Percentiles rank a stretch among this genome's conserved stretches.
These are phyloP conservation scores for Iris pallida DNA, from an alignment of 116 monocot species.

Conservation along the genomic window DNA sequence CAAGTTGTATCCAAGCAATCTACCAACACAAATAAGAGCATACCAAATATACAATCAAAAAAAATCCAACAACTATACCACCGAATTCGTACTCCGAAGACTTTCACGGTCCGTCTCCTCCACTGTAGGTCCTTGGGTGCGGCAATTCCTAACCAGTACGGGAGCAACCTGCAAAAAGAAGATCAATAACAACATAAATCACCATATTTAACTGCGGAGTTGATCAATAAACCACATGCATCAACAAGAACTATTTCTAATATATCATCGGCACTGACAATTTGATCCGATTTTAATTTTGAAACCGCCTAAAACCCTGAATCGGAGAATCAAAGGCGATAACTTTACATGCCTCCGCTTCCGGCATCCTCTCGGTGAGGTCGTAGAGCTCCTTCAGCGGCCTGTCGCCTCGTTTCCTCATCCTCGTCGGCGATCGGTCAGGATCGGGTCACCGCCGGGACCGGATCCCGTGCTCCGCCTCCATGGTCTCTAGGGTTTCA, in stretches of 20 bases:
- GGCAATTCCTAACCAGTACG: conserved; percentile 46
- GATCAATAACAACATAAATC: conserved; percentile 15
- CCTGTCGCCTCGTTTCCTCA: conserved; percentile 26
- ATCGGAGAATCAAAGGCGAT: too few relatives aligned
- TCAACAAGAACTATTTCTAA: too few relatives aligned
- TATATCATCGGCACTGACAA: too few relatives aligned
- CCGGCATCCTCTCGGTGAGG: conserved; percentile 9
- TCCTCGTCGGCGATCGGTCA: not conserved
- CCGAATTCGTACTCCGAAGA: conserved; percentile 25
- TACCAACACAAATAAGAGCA: too few relatives aligned
- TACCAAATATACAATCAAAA: not conserved
- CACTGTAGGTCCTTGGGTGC: conserved; percentile 46
- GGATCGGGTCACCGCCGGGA: conserved; percentile 5
- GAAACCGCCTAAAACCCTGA: too few relatives aligned
- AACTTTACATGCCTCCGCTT: conserved; percentile 47
- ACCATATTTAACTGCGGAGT: not conserved
- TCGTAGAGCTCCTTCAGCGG: conserved; percentile 36
- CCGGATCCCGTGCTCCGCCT: not conserved
- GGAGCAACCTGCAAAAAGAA: conserved; percentile 54
- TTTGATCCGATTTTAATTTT: too few relatives aligned
- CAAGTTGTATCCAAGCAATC: too few relatives aligned
- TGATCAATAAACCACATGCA: not conserved
- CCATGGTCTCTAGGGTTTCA: not conserved
- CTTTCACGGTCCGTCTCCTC: conserved; percentile 33
- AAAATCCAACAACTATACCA: conserved; percentile 14